phyloP scores from a whole-genome alignment of 495 filamentous ascomycete species.

The Parmelia sp. region DNA sequence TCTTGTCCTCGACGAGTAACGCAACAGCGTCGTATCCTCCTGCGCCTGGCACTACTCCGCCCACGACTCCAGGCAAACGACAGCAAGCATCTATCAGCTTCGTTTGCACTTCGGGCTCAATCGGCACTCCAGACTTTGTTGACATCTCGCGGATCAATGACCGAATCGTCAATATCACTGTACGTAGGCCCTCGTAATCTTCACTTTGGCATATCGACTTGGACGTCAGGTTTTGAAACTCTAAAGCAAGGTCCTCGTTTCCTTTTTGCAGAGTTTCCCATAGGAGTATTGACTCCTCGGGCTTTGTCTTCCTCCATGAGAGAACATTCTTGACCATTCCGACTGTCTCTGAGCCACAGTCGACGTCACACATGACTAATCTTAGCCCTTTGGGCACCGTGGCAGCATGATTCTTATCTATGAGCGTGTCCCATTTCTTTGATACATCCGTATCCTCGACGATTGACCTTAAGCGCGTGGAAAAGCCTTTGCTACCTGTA shows the following conservation, averaged over 20 bases:
- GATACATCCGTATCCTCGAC: conserved; percentile 52
- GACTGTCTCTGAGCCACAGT: conserved; percentile 88
- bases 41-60: conserved; percentile 89
- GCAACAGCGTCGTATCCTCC: conserved; percentile 91
- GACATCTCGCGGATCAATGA: conserved; percentile 70
- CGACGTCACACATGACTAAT: conserved; percentile 90
- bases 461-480: conserved; percentile 51
- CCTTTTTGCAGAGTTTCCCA: conserved; percentile 67
- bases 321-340: conserved; percentile 92
- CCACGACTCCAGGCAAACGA: conserved; percentile 69
- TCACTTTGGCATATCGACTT: conserved; percentile 27
- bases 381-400: conserved; percentile 59
- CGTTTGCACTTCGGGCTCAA: conserved; percentile 85
- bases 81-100: conserved; percentile 70
- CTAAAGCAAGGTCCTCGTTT: conserved; percentile 64
- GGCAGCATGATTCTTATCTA: conserved; percentile 52
- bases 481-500: conserved; percentile 57
- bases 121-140: conserved; percentile 64
- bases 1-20: conserved; percentile 69
- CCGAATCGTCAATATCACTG: conserved; percentile 48
- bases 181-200: conserved; percentile 35
- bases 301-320: conserved; percentile 67
- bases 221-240: conserved; percentile 47
- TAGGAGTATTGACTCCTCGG: conserved; percentile 56
- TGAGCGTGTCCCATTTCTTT: conserved; percentile 70